Evolutionary conservation across 1,284 basidiomycete genomes (phyloP).

Genomic region (Malassezia furfur): DNA sequence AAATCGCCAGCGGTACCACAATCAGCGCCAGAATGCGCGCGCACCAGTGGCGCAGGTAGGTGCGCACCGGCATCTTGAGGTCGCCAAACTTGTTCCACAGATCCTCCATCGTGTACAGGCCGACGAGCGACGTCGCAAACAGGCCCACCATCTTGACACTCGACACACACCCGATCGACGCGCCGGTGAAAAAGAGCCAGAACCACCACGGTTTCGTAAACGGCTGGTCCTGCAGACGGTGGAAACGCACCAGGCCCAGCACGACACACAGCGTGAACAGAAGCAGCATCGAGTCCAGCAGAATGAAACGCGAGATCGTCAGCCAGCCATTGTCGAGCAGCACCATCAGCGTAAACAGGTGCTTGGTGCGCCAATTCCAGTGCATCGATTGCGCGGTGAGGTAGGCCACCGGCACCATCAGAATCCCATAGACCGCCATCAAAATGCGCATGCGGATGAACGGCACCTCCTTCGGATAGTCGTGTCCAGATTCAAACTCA

Average conservation of each 20-base stretch:
- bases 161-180: conserved; percentile 88
- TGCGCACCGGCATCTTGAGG: conserved; percentile 72
- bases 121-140: conserved; percentile 87
- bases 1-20: conserved; percentile 76
- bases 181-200: conserved; percentile 80
- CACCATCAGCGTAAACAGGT: conserved; percentile 88
- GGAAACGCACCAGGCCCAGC: conserved; percentile 89
- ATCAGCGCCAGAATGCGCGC: conserved; percentile 80
- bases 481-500: conserved; percentile 85
- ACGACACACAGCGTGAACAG: conserved; percentile 97
- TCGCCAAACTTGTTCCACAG: conserved; percentile 98
- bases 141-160: conserved; percentile 95
- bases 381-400: conserved; percentile 90
- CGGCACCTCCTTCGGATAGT: conserved; percentile 74
- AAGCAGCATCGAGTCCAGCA: conserved; percentile 92
- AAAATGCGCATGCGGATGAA: conserved; percentile 91
- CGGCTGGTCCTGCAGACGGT: conserved; percentile 86
- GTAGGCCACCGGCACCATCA: conserved; percentile 91
- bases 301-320: conserved; percentile 89
- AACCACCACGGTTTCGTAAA: conserved; percentile 95
- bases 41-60: conserved; percentile 82
- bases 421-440: conserved; percentile 84
- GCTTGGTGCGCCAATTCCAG: conserved; percentile 78
- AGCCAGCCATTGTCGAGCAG: conserved; percentile 84
- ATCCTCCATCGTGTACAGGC: conserved; percentile 91